Evolutionary conservation across 805 yeast species (phyloP), one percentile per base, ranked within the genome.

Genomic region (Spencermartinsiella europaea): DNA sequence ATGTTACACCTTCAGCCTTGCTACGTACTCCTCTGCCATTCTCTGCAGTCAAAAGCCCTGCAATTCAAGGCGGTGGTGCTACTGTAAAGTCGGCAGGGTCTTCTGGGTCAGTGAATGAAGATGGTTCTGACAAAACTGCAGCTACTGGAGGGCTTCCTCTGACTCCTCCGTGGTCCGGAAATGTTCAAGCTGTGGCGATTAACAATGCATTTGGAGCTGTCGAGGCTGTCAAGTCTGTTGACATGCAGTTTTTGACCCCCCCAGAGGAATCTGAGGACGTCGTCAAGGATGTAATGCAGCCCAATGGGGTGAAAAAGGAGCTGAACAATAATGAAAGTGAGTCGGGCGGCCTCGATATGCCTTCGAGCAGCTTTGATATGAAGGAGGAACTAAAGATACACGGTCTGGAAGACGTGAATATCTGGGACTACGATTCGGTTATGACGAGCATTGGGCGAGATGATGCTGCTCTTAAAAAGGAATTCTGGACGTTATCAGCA

Each of bases 131-230:
- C 12, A 28, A 19, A 8, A n/a, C 19, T 4, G 35, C 34, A 14
- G 12, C n/a, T n/a, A 34, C 44, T 12, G 38, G 20, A 12, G 38
- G 21, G 4, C 38, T 39, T n/a, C 50, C 56, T 2, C 19, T 35
- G 12, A 25, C 47, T 15, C 50, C 55, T 5, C 50, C 57, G 8
- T 57, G 61, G 61, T 49, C 60, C 1, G 61, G 61, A 12, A 54
- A 46, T 21, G 63, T 65, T 10, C 60, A 63, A 3, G 60, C 67
- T 2, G 54, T 58, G 8, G 65, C 63, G 27, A 51, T 66, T 21
- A 58, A 64, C 15, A 55, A 60, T 2, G 65, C 68, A 12, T 63
- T 66, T 54, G 57, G 51, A 42, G 59, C 62, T 28, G 54, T 65
- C 16, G 63, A 54, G 12, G 41, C 61, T 7, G 59, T 62, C 46